Evolutionary conservation across 1,139 yeast genomes (phyloP).

Genomic region (Protomyces inouyei): DNA sequence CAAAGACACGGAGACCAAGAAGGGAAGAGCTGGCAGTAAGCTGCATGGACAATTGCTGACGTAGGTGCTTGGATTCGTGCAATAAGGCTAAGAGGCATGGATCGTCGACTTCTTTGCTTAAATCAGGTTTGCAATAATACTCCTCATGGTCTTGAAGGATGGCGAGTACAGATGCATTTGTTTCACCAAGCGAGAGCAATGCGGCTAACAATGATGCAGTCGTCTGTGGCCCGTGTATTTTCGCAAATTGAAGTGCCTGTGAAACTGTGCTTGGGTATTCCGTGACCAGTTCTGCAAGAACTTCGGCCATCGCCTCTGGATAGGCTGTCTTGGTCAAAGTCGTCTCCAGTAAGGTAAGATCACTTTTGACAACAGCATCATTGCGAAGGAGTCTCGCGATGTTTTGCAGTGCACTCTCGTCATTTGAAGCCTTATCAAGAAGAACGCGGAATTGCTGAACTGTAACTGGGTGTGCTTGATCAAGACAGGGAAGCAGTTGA

Average conservation of each 20-base stretch:
- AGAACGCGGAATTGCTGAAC: neutral
- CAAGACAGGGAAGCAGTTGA: neutral
- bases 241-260: neutral
- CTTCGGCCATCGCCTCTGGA: neutral
- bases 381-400: neutral
- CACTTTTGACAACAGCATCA: neutral
- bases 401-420: neutral
- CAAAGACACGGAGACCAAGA: neutral
- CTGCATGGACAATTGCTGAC: neutral
- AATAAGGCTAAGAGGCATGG: neutral
- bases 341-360: no score
- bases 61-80: neutral
- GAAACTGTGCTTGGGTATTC: neutral
- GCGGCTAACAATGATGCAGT: neutral
- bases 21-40: neutral
- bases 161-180: neutral
- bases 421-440: neutral
- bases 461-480: neutral
- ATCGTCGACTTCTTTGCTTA: neutral
- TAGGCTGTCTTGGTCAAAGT: neutral
- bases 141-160: neutral
- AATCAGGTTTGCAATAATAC: neutral
- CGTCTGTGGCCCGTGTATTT: neutral
- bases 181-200: neutral
- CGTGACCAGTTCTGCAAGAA: neutral